Evolutionary conservation across 176 grass and related monocot genomes (phyloP), one percentile per base, ranked within the genome.

Genomic region (Lolium perenne): DNA sequence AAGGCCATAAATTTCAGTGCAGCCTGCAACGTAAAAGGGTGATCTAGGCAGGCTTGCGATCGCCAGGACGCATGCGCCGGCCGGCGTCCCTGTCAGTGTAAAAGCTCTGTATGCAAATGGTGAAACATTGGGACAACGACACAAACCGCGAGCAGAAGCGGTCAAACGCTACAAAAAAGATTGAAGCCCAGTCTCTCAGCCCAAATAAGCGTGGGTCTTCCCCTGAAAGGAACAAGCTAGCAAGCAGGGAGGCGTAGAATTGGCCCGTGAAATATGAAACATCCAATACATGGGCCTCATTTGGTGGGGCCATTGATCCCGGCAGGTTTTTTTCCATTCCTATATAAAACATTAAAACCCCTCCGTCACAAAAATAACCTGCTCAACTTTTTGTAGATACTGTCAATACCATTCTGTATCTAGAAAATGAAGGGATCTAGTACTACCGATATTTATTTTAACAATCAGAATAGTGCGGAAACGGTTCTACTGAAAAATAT

Each of bases 51-150:
- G 7, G 81, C 81, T 61, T 78, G 89, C 29, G 46, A 51, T 51
- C 45, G 13, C 26, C 25, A 25, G 10, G 62, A 64, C 62, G 71
- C 73, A 75, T 14, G 71, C 81, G 66, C 54, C 54, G 54, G 66
- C 54, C 54, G 54, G 5, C 85, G 77, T 91, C 89, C 2, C 69
- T 87, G 58, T 91, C 89, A 80, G 29, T 51, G 70, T 57, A 51
- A 91, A 87, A 87, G 89, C 89, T 80, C 32, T 76, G 60, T 91
- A 53, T 80, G 57, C 11, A n/a, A 0, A 9, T 66, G 47, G 10
- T 76, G 89, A 80, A 80, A 87, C 89, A 80, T 63, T 10, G 26
- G 15, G 89, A 91, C 48, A 87, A 59, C 64, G 80, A 87, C 18
- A 45, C 21, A 3, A 25, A 25, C 45, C 46, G 25, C 12, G 10